Base-by-base conservation (phyloP, 2,329 filamentous ascomycete genomes). In the Pseudopyricularia javanii region DNA sequence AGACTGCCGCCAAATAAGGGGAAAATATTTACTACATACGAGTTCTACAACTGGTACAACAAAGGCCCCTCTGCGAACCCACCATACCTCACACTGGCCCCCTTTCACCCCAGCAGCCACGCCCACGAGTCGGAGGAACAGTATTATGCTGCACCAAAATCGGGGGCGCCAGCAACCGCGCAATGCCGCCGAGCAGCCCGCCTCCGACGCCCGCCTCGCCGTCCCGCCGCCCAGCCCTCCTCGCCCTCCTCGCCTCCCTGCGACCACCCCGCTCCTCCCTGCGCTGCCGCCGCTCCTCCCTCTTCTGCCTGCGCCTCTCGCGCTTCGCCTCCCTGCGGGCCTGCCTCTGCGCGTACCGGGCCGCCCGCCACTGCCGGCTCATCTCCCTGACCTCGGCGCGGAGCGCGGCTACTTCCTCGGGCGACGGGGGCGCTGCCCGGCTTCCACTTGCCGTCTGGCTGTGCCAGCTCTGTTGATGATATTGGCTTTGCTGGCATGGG, bases 381-480 rank as follows among this genome's bases (percentile, higher is more conserved):
- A 80, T 61, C 3, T 60, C 61, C 57, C 70, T 74, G 53, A 79
- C 65, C 51, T 79, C 70, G 43, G 64, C 65, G 15, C 70, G 62
- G 32, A 79, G 62, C 2, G 61, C 65, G 28, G 63, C 63, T 6
- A 67, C 58, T 34, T 73, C 67, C n/a, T 26, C 48, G 22, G 35
- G 11, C 22, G 26, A 8, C 26, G 20, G 24, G 28, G 37, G n/a
- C 3, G 49, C 49, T 40, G 37, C 49, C 24, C 45, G 30, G 26
- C 28, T 35, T 45, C 53, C n/a, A 34, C 14, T 52, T 52, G 43
- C 32, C 55, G 28, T 48, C 52, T 22, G 20, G n/a, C 11, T 7
- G 3, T 28, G n/a, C 15, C 28, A 8, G 8, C 17, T 49, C 52
- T 49, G 47, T 55, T 59, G 43, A 30, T 56, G 49, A 22, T 54